These are phyloP conservation scores for Trichoderma atrobrunneum DNA, from an alignment of 2,329 filamentous ascomycete species.

Conservation along the genomic window DNA sequence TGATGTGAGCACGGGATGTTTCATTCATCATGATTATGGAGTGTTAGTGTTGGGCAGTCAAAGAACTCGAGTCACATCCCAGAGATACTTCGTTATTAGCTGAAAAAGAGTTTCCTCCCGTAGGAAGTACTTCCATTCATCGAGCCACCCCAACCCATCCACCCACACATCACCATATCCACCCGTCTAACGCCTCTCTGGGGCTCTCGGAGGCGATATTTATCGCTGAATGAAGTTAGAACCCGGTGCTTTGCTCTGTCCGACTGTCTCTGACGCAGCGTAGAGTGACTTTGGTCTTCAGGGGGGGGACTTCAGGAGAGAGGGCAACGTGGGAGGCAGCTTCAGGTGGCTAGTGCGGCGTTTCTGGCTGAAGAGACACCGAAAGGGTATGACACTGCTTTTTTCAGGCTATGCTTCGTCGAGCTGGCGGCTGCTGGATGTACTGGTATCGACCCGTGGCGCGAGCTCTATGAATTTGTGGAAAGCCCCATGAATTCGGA, in stretches of 20 bases:
- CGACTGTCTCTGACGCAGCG: not conserved
- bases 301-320: not conserved
- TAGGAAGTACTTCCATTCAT: not conserved
- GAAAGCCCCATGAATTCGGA: not conserved
- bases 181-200: not conserved
- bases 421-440: not conserved
- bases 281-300: not conserved
- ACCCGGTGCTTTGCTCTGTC: not conserved
- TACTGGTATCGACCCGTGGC: not conserved
- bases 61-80: not conserved
- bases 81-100: not conserved
- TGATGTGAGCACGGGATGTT: constrained; percentile 10
- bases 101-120: constrained; percentile 8
- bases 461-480: not conserved
- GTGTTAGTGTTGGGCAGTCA: not conserved
- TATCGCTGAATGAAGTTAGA: constrained; percentile 1
- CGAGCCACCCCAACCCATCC: not conserved
- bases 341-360: not conserved
- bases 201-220: not conserved
- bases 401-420: not conserved
- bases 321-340: not conserved
- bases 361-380: not conserved
- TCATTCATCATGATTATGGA: not conserved
- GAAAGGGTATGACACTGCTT: not conserved
- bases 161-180: not conserved